Evolutionary conservation across 2,329 filamentous ascomycete species (phyloP).

Genomic region (Sporothrix pseudoabietina): DNA sequence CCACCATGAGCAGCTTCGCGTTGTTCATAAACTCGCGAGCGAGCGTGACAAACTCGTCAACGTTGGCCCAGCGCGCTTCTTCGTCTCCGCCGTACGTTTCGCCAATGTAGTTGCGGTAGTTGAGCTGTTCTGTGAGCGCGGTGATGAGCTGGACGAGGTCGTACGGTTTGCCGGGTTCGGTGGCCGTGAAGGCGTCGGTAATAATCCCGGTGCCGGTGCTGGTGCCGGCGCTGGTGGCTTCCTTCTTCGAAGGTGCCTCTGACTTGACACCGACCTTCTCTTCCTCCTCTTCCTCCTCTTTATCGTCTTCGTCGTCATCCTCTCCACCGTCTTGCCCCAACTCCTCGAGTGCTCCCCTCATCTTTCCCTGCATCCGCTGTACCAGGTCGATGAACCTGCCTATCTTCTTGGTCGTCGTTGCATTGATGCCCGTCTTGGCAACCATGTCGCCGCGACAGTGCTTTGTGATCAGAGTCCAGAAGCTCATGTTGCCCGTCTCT

Average conservation of each 20-base stretch:
- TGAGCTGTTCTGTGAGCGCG: constrained; percentile 63
- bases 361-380: constrained; percentile 1
- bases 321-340: not conserved
- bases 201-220: not conserved
- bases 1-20: constrained; percentile 46
- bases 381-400: constrained; percentile 15
- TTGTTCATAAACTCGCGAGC: constrained; percentile 67
- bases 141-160: constrained; percentile 54
- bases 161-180: constrained; percentile 1
- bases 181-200: not conserved
- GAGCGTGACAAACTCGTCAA: constrained; percentile 82
- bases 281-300: not conserved
- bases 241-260: not conserved
- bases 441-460: constrained; percentile 55
- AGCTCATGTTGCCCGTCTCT: constrained; percentile 64
- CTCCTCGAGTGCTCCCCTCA: not conserved
- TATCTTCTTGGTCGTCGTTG: constrained; percentile 10
- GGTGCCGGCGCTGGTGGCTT: not conserved
- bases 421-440: constrained; percentile 53
- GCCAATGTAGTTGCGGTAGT: constrained; percentile 73
- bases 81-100: constrained; percentile 71
- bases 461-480: constrained; percentile 72
- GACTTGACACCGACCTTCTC: constrained; percentile 36
- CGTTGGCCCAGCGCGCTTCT: constrained; percentile 81
- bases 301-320: not conserved